phyloP scores from a whole-genome alignment of 73 alveolate species.

The Blepharisma stoltei region DNA sequence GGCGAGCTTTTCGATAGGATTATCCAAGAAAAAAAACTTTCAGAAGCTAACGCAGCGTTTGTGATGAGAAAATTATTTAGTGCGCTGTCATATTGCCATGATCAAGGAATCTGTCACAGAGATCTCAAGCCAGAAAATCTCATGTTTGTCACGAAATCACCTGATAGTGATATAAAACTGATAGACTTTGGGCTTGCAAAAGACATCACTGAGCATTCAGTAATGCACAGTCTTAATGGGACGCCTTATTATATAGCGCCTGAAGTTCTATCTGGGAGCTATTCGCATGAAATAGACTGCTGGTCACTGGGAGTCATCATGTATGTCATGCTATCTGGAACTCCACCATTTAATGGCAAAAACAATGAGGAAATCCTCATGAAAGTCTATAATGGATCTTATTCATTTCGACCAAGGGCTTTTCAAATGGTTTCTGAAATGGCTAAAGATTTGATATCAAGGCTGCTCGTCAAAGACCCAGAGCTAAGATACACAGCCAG shows the following conservation, averaged over 20 bases:
- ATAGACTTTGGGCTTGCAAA: slow-evolving; percentile 85
- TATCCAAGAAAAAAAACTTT: neutral
- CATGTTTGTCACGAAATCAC: slow-evolving; percentile 55
- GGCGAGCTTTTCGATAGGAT: slow-evolving; percentile 64
- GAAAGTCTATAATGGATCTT: slow-evolving; percentile 60
- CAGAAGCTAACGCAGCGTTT: neutral
- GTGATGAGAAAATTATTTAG: slow-evolving; percentile 33
- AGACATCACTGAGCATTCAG: slow-evolving; percentile 34
- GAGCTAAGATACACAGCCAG: slow-evolving; percentile 75
- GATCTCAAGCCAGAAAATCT: slow-evolving; percentile 83
- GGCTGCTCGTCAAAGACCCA: slow-evolving; percentile 60
- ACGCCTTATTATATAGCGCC: slow-evolving; percentile 90
- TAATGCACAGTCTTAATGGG: slow-evolving; percentile 55
- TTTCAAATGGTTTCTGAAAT: slow-evolving; percentile 58
- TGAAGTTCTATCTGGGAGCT: slow-evolving; percentile 74
- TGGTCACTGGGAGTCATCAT: slow-evolving; percentile 89
- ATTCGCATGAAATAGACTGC: slow-evolving; percentile 73
- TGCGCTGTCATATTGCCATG: slow-evolving; percentile 58
- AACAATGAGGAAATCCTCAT: slow-evolving; percentile 69
- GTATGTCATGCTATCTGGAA: slow-evolving; percentile 76
- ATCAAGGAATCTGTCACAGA: slow-evolving; percentile 52
- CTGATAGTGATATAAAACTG: slow-evolving; percentile 62
- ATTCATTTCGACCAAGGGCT: slow-evolving; percentile 44
- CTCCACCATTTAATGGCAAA: slow-evolving; percentile 82
- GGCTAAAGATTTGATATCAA: slow-evolving; percentile 69